A percentile compares a stretch with the other conserved stretches of the same genome.
These are phyloP conservation scores for Chrysoporthe puriensis DNA, from an alignment of 2,329 filamentous ascomycete species.

Conservation along the genomic window DNA sequence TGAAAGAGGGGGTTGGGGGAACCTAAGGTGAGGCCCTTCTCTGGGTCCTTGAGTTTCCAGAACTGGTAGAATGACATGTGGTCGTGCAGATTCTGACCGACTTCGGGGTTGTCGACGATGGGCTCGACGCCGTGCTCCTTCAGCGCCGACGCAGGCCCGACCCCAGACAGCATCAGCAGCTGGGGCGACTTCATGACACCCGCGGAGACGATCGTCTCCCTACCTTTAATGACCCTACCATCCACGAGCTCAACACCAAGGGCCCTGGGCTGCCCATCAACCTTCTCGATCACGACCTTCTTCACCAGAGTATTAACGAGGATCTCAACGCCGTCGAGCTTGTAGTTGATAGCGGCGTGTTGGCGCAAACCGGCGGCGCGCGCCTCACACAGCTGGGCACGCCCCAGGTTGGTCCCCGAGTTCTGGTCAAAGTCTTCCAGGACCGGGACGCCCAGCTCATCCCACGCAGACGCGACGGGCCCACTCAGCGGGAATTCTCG, in stretches of 20 bases:
- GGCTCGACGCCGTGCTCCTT: constrained; percentile 34
- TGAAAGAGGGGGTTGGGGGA: constrained; percentile 32
- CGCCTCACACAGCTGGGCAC: constrained; percentile 38
- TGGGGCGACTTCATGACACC: constrained; percentile 39
- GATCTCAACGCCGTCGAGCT: constrained; percentile 33
- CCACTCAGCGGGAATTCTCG: constrained; percentile 41
- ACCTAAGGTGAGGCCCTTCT: constrained; percentile 32
- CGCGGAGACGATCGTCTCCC: constrained; percentile 39
- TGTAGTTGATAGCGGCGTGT: constrained; percentile 35
- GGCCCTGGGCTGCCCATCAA: constrained; percentile 29
- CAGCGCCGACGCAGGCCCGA: constrained; percentile 37
- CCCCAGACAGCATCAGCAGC: constrained; percentile 40
- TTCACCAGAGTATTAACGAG: constrained; percentile 34
- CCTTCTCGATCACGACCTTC: constrained; percentile 32
- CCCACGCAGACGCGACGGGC: constrained; percentile 37
- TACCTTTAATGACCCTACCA: constrained; percentile 13
- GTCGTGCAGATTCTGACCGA: constrained; percentile 39
- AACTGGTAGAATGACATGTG: constrained; percentile 39
- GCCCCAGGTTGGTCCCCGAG: constrained; percentile 35
- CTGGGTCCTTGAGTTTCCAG: constrained; percentile 34
- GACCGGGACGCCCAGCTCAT: constrained; percentile 35
- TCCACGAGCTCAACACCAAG: constrained; percentile 33
- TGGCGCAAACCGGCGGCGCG: constrained; percentile 37
- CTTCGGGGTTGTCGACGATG: constrained; percentile 37
- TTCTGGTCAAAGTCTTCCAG: constrained; percentile 34